Evolutionary conservation across 2,329 filamentous ascomycete genomes (phyloP).

Genomic region (Fusarium sp.): DNA sequence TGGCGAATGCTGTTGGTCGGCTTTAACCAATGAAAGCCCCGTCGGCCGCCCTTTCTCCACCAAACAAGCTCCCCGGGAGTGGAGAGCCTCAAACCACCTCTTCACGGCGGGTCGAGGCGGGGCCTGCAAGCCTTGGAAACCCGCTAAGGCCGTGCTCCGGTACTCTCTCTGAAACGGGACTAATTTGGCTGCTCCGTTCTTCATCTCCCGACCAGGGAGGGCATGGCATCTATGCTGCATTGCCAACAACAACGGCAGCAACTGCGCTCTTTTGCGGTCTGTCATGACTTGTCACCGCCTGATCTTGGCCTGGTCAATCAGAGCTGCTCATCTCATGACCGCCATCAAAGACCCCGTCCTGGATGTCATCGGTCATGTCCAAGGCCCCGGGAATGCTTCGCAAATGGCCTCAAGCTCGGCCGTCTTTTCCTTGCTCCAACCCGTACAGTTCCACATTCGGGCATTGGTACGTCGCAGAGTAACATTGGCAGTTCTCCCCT

Average conservation of each 20-base stretch:
- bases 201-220: constrained; percentile 39
- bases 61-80: constrained; percentile 42
- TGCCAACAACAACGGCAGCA: background rate
- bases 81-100: constrained; percentile 18
- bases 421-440: constrained; percentile 1
- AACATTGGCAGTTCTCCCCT: constrained; percentile 24
- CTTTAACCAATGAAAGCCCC: constrained; percentile 15
- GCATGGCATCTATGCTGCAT: background rate
- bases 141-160: constrained; percentile 22
- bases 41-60: constrained; percentile 27
- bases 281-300: background rate
- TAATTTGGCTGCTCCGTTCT: constrained; percentile 37
- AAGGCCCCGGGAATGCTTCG: background rate
- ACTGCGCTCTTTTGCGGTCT: background rate
- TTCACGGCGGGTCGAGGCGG: constrained; percentile 12
- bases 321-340: background rate
- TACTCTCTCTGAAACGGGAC: constrained; percentile 42
- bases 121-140: constrained; percentile 12
- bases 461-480: constrained; percentile 40
- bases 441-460: constrained; percentile 26
- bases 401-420: constrained; percentile 1
- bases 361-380: background rate
- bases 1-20: constrained; percentile 13
- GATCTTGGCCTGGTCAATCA: constrained; percentile 2
- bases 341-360: background rate